phyloP scores from a whole-genome alignment of 495 filamentous ascomycete genomes.

The Xanthoparmelia taractica region DNA sequence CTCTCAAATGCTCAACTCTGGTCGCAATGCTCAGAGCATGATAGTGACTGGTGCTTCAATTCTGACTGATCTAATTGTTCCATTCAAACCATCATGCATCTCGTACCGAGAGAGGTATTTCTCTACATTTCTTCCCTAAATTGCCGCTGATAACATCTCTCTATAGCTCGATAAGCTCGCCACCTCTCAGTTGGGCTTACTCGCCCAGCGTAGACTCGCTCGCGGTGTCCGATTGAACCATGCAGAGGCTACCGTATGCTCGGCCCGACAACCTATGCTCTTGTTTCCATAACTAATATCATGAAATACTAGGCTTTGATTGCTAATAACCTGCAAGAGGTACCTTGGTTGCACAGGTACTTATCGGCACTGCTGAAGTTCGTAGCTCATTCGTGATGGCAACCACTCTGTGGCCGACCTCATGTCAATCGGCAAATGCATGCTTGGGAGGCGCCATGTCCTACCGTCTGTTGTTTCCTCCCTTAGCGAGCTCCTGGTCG shows the following conservation, averaged over 20 bases:
- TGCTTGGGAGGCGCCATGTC: constrained; percentile 93
- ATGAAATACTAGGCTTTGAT: constrained; percentile 65
- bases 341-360: constrained; percentile 28
- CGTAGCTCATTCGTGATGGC: constrained; percentile 89
- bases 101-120: constrained; percentile 75
- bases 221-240: constrained; percentile 87
- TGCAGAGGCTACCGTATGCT: constrained; percentile 72
- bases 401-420: constrained; percentile 84
- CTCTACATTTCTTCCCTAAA: constrained; percentile 5
- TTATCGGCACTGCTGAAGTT: constrained; percentile 2
- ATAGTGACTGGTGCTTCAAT: not conserved
- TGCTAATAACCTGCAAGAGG: constrained; percentile 82
- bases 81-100: constrained; percentile 54
- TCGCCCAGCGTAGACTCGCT: constrained; percentile 85
- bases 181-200: constrained; percentile 79
- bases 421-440: constrained; percentile 81
- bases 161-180: constrained; percentile 88
- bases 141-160: constrained; percentile 13
- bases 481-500: constrained; percentile 78
- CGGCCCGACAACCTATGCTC: constrained; percentile 3
- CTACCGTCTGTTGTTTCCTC: constrained; percentile 69
- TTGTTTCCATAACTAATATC: constrained; percentile 8
- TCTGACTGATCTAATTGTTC: not conserved
- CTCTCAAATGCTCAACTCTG: not conserved
- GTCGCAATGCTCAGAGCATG: not conserved